A percentile compares a stretch with the other conserved stretches of the same genome.
These are phyloP conservation scores for Paxillus involutus DNA, from an alignment of 768 basidiomycete species.

Conservation along the genomic window DNA sequence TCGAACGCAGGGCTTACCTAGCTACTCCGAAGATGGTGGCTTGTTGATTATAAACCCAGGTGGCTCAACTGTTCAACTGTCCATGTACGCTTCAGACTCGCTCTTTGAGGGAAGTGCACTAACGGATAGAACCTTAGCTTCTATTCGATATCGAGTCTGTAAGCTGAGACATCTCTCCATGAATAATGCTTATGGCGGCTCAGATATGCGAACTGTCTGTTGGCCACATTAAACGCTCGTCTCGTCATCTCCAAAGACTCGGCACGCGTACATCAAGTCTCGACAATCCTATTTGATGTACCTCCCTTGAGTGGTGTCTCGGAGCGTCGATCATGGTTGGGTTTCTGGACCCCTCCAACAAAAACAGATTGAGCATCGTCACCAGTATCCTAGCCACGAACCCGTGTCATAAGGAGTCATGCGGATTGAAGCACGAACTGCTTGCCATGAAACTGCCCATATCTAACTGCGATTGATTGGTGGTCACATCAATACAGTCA, in stretches of 20 bases:
- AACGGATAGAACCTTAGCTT: not conserved
- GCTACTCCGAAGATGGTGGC: no score
- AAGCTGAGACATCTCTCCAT: not conserved
- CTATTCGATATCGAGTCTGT: not conserved
- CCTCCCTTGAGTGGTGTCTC: not conserved
- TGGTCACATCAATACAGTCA: no score
- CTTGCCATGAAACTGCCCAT: no score
- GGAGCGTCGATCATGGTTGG: not conserved
- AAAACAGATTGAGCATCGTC: no score
- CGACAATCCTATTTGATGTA: not conserved
- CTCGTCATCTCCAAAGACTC: not conserved
- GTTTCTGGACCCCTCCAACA: no score
- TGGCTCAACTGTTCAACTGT: no score
- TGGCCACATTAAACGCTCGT: constrained; percentile 6
- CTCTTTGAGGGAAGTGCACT: not conserved
- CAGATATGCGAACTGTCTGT: constrained; percentile 12
- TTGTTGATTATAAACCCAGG: no score
- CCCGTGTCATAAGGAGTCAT: no score
- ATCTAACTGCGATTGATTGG: no score
- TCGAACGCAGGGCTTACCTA: not conserved
- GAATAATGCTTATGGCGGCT: not conserved
- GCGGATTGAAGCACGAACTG: no score
- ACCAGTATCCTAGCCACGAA: no score
- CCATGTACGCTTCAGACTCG: no score
- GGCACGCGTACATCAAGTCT: not conserved